Evolutionary conservation across 1,284 basidiomycete species (phyloP).

Genomic region (Moniliophthora roreri): DNA sequence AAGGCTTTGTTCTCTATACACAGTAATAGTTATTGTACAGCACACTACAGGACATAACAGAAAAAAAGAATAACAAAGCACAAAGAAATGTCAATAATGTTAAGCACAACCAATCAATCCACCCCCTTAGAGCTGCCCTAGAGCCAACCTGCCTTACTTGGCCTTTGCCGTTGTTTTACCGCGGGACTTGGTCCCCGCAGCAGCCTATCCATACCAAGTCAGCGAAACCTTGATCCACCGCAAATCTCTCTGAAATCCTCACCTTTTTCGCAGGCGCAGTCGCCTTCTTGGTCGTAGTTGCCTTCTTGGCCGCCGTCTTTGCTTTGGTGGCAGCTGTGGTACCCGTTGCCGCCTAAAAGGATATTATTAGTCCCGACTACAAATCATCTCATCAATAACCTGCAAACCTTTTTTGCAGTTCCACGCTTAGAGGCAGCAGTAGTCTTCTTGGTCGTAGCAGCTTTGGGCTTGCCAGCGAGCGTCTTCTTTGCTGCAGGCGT

Average conservation of each 20-base stretch:
- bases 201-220: conserved; percentile 13
- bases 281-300: conserved; percentile 33
- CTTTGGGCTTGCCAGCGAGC: conserved; percentile 36
- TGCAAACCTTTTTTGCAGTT: conserved; percentile 29
- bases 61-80: neutral
- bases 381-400: conserved; percentile 2
- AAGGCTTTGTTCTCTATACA: neutral
- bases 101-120: neutral
- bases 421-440: conserved; percentile 28
- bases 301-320: conserved; percentile 38
- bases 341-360: conserved; percentile 35
- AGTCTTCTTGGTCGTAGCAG: conserved; percentile 34
- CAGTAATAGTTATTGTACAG: conserved; percentile 6
- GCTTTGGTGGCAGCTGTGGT: conserved; percentile 34
- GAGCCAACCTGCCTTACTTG: conserved; percentile 27
- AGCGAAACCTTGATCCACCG: conserved; percentile 9
- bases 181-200: conserved; percentile 31
- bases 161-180: conserved; percentile 33
- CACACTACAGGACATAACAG: neutral
- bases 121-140: neutral
- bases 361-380: conserved; percentile 1
- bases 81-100: conserved; percentile 4
- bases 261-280: conserved; percentile 27
- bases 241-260: conserved; percentile 17
- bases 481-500: conserved; percentile 38